A percentile compares a stretch with the other conserved stretches of the same genome.
phyloP scores from a whole-genome alignment of 768 basidiomycete genomes.

The Macrolepiota dolichaula region DNA sequence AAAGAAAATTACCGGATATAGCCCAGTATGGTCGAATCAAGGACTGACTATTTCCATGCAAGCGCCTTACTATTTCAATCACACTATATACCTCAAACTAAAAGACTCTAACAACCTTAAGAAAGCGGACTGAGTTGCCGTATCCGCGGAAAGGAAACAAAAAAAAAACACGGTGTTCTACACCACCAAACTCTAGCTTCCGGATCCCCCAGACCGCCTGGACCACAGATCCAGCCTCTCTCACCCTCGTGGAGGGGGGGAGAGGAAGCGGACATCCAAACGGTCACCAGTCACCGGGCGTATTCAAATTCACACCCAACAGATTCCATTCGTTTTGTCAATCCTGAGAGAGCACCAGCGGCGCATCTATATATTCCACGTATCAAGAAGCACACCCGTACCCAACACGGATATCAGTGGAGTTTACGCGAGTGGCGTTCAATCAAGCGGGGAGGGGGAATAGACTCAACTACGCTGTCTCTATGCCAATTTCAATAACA shows the following conservation, averaged over 20 bases:
- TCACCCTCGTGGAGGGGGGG: not conserved
- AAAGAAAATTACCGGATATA: not conserved
- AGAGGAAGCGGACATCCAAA: not conserved
- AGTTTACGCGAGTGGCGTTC: not conserved
- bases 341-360: too few relatives aligned
- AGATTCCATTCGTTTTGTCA: too few relatives aligned
- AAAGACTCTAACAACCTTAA: not conserved
- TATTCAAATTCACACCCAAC: not conserved
- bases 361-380: too few relatives aligned
- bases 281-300: not conserved
- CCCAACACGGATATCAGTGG: not conserved
- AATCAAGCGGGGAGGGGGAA: not conserved
- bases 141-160: not conserved
- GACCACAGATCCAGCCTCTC: not conserved
- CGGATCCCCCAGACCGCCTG: not conserved
- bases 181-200: not conserved
- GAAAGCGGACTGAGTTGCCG: not conserved
- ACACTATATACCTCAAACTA: not conserved
- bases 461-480: not conserved
- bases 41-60: not conserved
- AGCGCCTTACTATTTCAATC: not conserved
- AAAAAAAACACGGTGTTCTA: not conserved
- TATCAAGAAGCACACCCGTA: not conserved
- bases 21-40: not conserved
- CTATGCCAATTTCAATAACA: not conserved